These are phyloP conservation scores for Mitragyna speciosa DNA, from an alignment of 257 asterid species.

Conservation along the genomic window DNA sequence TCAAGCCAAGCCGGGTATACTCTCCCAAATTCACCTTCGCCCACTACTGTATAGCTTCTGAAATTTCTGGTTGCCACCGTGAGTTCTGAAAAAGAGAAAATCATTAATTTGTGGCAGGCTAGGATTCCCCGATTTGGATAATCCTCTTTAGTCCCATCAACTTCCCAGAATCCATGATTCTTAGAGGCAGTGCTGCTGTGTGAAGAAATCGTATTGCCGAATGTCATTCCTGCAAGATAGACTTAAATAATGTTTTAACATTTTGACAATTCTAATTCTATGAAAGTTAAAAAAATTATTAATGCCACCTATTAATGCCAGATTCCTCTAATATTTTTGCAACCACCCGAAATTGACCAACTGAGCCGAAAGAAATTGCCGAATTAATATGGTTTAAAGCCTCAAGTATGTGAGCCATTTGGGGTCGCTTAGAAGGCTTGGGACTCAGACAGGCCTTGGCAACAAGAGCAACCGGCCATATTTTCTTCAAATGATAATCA, in stretches of 20 bases:
- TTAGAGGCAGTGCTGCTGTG: slow-evolving; percentile 30
- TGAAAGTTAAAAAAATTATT: neutral
- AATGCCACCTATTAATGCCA: neutral
- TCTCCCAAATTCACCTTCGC: slow-evolving; percentile 77
- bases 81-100: slow-evolving; percentile 55
- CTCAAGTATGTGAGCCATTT: slow-evolving; percentile 63
- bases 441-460: slow-evolving; percentile 4
- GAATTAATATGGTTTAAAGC: slow-evolving; percentile 62
- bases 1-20: slow-evolving; percentile 81
- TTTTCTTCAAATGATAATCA: neutral
- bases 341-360: slow-evolving; percentile 47
- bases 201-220: slow-evolving; percentile 21
- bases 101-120: slow-evolving; percentile 48
- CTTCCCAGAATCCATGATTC: slow-evolving; percentile 31
- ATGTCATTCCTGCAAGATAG: slow-evolving; percentile 41
- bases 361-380: slow-evolving; percentile 59
- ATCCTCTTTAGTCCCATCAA: slow-evolving; percentile 22
- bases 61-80: slow-evolving; percentile 60
- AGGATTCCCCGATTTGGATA: slow-evolving; percentile 40
- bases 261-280: neutral
- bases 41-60: slow-evolving; percentile 56
- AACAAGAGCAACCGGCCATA: neutral
- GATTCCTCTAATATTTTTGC: neutral
- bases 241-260: neutral
- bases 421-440: slow-evolving; percentile 25